Base-by-base conservation (phyloP, 257 asterid species). In the Solanum chmielewskii region DNA sequence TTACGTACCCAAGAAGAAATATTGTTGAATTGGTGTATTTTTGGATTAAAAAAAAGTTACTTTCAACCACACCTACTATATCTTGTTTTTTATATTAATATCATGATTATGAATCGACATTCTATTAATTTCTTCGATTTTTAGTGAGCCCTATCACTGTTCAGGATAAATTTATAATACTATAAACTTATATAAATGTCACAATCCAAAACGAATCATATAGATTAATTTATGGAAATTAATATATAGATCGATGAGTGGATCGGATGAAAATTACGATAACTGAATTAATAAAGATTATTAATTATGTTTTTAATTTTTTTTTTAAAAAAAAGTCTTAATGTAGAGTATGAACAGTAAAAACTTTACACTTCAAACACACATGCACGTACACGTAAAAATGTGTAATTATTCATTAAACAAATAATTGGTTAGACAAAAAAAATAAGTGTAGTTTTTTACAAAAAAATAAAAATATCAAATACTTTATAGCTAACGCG, bases 401-500 rank as follows among this genome's bases (percentile, higher is more conserved):
- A 16, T 78, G 5, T 78, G 84, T 47, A 78, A 78, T 15, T 77
- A n/a, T 25, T 45, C 66, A 16, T 16, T 45, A 78, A 45, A 45
- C 18, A 29, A 47, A 29, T 31, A 31, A 10, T 2, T 7, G 14
- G 35, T 44, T 49, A 47, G 7, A 37, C 15, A 20, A 75, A 23
- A 75, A 41, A 4, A 41, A 75, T 23, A 75, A 23, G 18, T 41
- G 33, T 75, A 12, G 20, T 56, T 2, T 56, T 16, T 16, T 52
- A 52, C 2, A 52, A 23, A 8, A 39, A 52, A 16, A 52, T 16
- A 56, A 18, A 56, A 33, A 33, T 33, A 44, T 3, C 23, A 82
- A 70, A 69, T 6, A 35, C 77, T 66, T 25, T 69, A 37, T 74
- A 74, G 81, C 49, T 87, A 83, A 83, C 84, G 87, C 88, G 88